Percentiles rank a stretch among this genome's conserved stretches.
These are phyloP conservation scores for Penicillium fimorum DNA, from an alignment of 495 filamentous ascomycete species.

Conservation along the genomic window DNA sequence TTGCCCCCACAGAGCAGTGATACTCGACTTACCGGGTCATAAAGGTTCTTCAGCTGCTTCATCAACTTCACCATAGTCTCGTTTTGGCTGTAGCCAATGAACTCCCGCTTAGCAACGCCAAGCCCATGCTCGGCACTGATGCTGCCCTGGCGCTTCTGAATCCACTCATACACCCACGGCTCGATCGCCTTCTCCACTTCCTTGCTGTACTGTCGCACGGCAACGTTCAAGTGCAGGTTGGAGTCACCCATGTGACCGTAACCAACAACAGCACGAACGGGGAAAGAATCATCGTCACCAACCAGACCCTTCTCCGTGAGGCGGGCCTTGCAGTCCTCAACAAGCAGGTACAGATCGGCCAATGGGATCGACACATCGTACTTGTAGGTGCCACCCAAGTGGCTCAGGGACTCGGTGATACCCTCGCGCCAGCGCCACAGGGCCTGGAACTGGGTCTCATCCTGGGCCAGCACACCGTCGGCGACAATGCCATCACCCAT, in stretches of 20 bases:
- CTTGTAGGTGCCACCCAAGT: constrained; percentile 96
- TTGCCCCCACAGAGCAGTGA: neutral
- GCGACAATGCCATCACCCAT: constrained; percentile 79
- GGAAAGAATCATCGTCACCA: constrained; percentile 71
- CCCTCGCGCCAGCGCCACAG: constrained; percentile 95
- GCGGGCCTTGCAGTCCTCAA: constrained; percentile 74
- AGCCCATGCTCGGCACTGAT: constrained; percentile 96
- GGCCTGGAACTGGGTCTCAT: constrained; percentile 81
- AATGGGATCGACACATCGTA: constrained; percentile 96
- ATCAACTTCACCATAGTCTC: constrained; percentile 83
- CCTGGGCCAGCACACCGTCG: constrained; percentile 87
- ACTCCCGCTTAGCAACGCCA: constrained; percentile 91
- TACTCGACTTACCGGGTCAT: constrained; percentile 74
- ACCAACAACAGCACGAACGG: constrained; percentile 85
- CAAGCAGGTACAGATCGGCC: constrained; percentile 79
- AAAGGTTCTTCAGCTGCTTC: constrained; percentile 88
- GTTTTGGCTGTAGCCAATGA: constrained; percentile 87
- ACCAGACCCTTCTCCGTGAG: constrained; percentile 72
- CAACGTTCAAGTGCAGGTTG: constrained; percentile 90
- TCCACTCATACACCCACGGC: constrained; percentile 97
- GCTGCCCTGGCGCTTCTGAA: constrained; percentile 77
- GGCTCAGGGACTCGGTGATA: constrained; percentile 80
- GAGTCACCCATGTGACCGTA: constrained; percentile 98
- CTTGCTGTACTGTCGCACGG: constrained; percentile 78
- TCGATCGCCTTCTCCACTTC: constrained; percentile 86